Evolutionary conservation across 2,329 filamentous ascomycete genomes (phyloP).

Genomic region (Calonectria pseudoturangicola): DNA sequence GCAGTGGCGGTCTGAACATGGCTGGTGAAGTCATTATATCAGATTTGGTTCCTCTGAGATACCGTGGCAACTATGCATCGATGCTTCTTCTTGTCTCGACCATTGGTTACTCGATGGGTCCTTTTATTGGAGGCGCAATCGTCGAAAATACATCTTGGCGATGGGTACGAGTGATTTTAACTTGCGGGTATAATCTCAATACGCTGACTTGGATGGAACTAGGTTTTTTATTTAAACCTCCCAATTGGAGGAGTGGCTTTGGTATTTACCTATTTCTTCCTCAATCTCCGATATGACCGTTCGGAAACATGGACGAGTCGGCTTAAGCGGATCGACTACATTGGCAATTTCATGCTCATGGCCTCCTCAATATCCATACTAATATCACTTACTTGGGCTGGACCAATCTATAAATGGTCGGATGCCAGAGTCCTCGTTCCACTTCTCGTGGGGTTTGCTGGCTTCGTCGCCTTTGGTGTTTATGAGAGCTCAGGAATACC

Average conservation of each 20-base stretch:
- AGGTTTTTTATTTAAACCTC: conserved; percentile 67
- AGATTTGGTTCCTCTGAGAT: conserved; percentile 69
- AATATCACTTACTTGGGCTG: conserved; percentile 66
- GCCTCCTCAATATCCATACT: conserved; percentile 62
- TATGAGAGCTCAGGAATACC: conserved; percentile 48
- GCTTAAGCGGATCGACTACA: conserved; percentile 63
- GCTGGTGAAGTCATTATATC: conserved; percentile 57
- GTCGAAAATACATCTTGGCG: conserved; percentile 60
- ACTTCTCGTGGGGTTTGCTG: conserved; percentile 56
- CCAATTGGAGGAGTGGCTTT: conserved; percentile 61
- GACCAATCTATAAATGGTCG: conserved; percentile 64
- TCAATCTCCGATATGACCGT: conserved; percentile 60
- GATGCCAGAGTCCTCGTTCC: conserved; percentile 62
- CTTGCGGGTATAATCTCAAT: not conserved
- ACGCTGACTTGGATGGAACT: not conserved
- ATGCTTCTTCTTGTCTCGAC: conserved; percentile 57
- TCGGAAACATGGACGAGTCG: conserved; percentile 49
- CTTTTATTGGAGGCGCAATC: conserved; percentile 57
- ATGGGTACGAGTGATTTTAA: conserved; percentile 53
- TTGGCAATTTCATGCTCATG: conserved; percentile 65
- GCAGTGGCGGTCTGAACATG: conserved; percentile 56
- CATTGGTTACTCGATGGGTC: conserved; percentile 59
- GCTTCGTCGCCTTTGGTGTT: conserved; percentile 41
- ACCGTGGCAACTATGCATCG: conserved; percentile 65
- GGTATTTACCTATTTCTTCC: conserved; percentile 57